Percentiles rank a stretch among this genome's conserved stretches.
Evolutionary conservation across 1,284 basidiomycete genomes (phyloP).

Genomic region (Moniliella sp.): DNA sequence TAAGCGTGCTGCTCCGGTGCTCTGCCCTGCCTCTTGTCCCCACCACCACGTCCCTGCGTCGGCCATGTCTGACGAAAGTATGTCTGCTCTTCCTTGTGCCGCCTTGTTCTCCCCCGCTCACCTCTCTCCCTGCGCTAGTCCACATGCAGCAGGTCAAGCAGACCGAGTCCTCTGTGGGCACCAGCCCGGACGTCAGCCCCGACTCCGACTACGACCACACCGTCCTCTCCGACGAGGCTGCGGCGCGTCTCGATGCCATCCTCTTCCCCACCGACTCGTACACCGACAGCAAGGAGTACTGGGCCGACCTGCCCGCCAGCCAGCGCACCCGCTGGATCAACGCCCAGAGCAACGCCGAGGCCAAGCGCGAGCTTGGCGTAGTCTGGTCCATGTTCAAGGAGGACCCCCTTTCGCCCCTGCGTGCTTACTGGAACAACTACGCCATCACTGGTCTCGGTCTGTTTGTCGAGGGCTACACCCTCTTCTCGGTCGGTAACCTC

Average conservation of each 20-base stretch:
- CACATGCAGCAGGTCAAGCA: too few relatives aligned
- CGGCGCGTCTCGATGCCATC: slow-evolving; percentile 19
- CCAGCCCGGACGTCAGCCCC: too few relatives aligned
- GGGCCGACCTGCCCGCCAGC: slow-evolving; percentile 31
- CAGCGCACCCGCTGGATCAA: slow-evolving; percentile 35
- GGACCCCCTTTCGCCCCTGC: slow-evolving; percentile 37
- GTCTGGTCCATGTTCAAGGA: slow-evolving; percentile 39
- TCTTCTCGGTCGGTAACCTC: slow-evolving; percentile 42
- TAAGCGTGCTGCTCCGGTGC: too few relatives aligned
- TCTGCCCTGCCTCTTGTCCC: too few relatives aligned
- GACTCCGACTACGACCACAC: too few relatives aligned
- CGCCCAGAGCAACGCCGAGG: slow-evolving; percentile 36
- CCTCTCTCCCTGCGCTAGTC: too few relatives aligned
- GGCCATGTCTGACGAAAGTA: too few relatives aligned
- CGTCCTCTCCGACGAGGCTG: background rate
- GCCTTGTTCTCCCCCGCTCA: too few relatives aligned
- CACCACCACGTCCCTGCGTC: too few relatives aligned
- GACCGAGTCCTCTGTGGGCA: too few relatives aligned
- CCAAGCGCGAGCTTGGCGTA: slow-evolving; percentile 35
- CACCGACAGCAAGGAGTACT: slow-evolving; percentile 27
- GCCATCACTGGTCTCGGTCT: slow-evolving; percentile 41
- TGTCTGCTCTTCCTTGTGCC: too few relatives aligned
- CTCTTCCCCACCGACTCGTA: slow-evolving; percentile 27
- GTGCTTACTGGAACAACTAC: slow-evolving; percentile 38
- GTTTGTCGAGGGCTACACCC: slow-evolving; percentile 39